Base-by-base conservation (phyloP, 768 basidiomycete species). In the Nidularia sp. region DNA sequence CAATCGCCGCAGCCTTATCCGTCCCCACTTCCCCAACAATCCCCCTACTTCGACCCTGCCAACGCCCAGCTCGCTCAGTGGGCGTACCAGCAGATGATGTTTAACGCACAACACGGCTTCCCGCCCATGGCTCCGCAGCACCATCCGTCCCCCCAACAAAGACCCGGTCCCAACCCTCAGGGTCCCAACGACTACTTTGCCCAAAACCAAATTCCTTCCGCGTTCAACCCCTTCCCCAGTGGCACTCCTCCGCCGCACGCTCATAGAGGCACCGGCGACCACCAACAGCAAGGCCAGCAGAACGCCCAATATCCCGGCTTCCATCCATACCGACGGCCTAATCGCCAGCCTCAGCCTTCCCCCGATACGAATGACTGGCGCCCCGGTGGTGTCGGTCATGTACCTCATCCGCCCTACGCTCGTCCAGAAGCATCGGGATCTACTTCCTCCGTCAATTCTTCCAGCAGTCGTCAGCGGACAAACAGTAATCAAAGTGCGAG, bases 41-140 rank as follows among this genome's bases (percentile, higher is more conserved):
- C 73, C 57, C 77, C 78, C n/a, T 90, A 81, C 65, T 90, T 84
- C 61, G 88, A 91, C 67, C 87, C 86, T 10, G 69, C 80, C 8
- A 84, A 86, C 57, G 86, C 86, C 49, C 87, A 86, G 57, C 81
- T 90, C 51, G 82, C 88, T 2, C 88, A 89, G 66, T 93, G 90
- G 90, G 88, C 90, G 35, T 93, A 93, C 70, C 90, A 91, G 69
- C 90, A 92, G 62, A 91, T 92, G 90, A 84, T 93, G 84, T 87
- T 83, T 71, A 84, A 80, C 61, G 84, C 84, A 45, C 80, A 84
- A 58, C 81, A 82, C 45, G 73, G 70, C 45, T 78, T 75, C 60
- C 64, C 66, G 32, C 66, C 59, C 54, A 70, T 75, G n/a, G 73
- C 80, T 58, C 75, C 73, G 56, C 67, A 76, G 60, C 76, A 76